These are phyloP conservation scores for Acacia crassicarpa DNA, from an alignment of 306 rosid species.

Conservation along the genomic window DNA sequence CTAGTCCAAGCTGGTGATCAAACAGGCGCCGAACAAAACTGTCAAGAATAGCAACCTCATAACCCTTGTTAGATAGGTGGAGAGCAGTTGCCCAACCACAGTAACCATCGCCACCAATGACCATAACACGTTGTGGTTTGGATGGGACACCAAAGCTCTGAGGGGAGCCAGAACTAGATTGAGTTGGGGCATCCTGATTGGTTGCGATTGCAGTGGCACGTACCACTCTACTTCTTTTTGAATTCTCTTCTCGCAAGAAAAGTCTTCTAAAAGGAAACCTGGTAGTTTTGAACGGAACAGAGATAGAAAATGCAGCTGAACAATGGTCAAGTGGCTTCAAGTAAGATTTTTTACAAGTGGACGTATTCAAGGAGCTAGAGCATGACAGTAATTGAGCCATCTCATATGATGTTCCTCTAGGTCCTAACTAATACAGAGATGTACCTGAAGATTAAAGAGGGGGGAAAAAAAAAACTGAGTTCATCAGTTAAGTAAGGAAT, in stretches of 20 bases:
- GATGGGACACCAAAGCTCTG: conserved; percentile 44
- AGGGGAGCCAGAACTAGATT: conserved; percentile 41
- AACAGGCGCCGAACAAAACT: conserved; percentile 86
- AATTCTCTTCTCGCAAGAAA: conserved; percentile 46
- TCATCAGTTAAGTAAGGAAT: neutral
- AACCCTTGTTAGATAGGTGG: conserved; percentile 90
- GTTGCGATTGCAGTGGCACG: conserved; percentile 63
- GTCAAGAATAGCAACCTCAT: conserved; percentile 90
- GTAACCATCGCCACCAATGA: conserved; percentile 97
- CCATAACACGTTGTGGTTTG: conserved; percentile 77
- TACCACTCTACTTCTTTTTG: conserved; percentile 33
- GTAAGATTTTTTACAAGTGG: conserved; percentile 54
- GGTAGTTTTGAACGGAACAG: conserved; percentile 38
- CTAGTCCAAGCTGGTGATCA: conserved; percentile 90
- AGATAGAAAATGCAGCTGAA: conserved; percentile 41
- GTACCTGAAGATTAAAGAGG: too few species aligned
- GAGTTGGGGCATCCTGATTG: conserved; percentile 51
- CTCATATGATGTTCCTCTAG: conserved; percentile 25
- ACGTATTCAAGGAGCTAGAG: conserved; percentile 58
- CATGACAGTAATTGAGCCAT: conserved; percentile 83
- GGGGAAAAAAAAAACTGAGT: neutral
- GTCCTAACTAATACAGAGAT: neutral
- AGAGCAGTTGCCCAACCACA: conserved; percentile 99
- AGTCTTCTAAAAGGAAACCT: conserved; percentile 49
- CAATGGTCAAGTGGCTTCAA: conserved; percentile 47